Base-by-base conservation (phyloP, 2,329 filamentous ascomycete species). In the Gaeumannomyces tritici region DNA sequence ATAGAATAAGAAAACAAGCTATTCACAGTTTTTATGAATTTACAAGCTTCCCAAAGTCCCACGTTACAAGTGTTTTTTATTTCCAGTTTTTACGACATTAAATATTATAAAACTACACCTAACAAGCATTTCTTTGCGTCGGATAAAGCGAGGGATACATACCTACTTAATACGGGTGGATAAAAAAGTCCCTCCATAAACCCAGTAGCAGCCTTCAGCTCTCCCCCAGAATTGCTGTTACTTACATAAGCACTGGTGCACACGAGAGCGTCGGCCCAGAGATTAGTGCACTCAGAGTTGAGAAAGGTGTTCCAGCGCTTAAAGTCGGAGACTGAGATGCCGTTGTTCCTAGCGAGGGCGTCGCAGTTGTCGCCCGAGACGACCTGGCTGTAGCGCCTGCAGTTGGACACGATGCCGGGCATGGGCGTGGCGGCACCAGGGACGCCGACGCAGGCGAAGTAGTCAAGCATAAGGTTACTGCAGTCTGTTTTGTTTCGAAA, bases 301-400 rank as follows among this genome's bases (percentile, higher is more conserved):
- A 68, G 57, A 27, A 35, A 54, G 18, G 61, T 57, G 61, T 68
- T 68, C 67, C 67, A 67, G 13, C 47, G 51, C 24, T 15, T 13
- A 51, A 68, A 66, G 47, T 66, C 8, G 42, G 42, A 7, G 7
- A 21, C 42, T 1, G 42, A 6, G 18, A 47, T 51, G 42, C 63
- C 59, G 31, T 63, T 51, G 5, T 64, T 60, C 7, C n/a, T 29
- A n/a, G 62, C 63, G 47, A 68, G 64, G 27, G n/a, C n/a, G n/a
- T 63, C 42, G 68, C 75, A 77, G 15, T 42, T 65, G 62, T 75
- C 72, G 57, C 73, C 72, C 13, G 62, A 65, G 42, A 67, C 67
- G 29, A 73, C 66, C 51, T 66, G 69, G 66, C 73, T 71, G 69
- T 70, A 74, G 35, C 65, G 59, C 28, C 65, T 69, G 68, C 74